Conservation (phyloP, 1,284 basidiomycete genomes). For the Cryptococcus floricola region DNA sequence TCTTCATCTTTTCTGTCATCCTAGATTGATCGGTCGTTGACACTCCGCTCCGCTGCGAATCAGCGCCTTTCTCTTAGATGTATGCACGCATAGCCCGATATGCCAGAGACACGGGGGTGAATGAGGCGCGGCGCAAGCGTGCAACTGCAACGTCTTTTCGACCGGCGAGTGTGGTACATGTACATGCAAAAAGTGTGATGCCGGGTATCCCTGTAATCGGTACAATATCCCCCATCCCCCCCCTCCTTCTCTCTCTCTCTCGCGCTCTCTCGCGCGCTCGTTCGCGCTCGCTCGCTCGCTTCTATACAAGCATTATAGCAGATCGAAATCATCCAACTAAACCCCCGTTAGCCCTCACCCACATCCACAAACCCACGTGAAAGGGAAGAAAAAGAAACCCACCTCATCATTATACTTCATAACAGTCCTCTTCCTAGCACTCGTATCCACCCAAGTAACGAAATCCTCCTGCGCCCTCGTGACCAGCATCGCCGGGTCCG, state of each 20-base stretch:
- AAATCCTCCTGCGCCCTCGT: slow-evolving; percentile 99
- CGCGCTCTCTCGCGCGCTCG: background rate
- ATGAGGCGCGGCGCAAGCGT: too few species aligned
- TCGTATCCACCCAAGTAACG: slow-evolving; percentile 98
- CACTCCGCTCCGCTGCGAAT: too few species aligned
- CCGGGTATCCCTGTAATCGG: background rate
- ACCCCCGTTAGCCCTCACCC: background rate
- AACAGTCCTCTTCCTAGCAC: slow-evolving; percentile 92
- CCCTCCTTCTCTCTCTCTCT: too few species aligned
- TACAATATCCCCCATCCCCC: background rate
- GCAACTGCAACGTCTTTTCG: too few species aligned
- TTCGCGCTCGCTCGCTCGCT: background rate
- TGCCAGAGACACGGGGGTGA: too few species aligned
- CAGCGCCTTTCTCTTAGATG: too few species aligned
- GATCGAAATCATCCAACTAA: slow-evolving; percentile 85
- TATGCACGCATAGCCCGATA: too few species aligned
- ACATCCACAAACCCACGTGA: background rate
- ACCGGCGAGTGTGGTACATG: too few species aligned
- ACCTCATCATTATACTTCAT: slow-evolving; percentile 98
- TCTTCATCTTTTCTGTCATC: too few species aligned
- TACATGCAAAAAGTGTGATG: background rate
- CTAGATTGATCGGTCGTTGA: too few species aligned
- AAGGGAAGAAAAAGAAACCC: slow-evolving; percentile 38
- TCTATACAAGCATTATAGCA: slow-evolving; percentile 56
- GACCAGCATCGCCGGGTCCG: slow-evolving; percentile 94